Conservation (phyloP, 139 green algal species). For the Bryopsis sp. region DNA sequence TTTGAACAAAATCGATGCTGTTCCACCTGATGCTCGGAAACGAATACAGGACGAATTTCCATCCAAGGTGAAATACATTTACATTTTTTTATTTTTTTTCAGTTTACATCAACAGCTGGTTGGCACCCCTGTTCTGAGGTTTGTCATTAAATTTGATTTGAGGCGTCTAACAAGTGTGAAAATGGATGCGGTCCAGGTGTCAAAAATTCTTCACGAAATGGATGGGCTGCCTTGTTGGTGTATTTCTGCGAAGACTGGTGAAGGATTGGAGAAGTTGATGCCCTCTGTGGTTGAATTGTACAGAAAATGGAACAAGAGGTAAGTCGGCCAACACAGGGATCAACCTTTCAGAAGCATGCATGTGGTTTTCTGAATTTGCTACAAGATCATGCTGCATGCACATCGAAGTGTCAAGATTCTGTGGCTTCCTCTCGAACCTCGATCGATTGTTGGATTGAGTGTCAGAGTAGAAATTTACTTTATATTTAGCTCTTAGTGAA, state of each 20-base stretch:
- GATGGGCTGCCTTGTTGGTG: neutral
- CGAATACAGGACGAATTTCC: neutral
- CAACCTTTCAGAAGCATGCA: neutral
- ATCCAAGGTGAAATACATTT: neutral
- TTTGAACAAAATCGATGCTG: conserved; percentile 9
- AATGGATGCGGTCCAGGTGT: no score
- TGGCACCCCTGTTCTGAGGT: neutral
- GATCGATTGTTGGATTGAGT: no score
- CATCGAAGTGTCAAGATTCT: no score
- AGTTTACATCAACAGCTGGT: neutral
- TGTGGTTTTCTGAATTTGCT: no score
- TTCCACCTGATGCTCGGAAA: neutral
- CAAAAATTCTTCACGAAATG: conserved; percentile 6
- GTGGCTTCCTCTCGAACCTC: no score
- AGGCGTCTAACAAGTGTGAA: no score
- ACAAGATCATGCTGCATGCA: no score
- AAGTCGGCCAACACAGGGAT: no score
- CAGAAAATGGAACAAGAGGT: conserved; percentile 10
- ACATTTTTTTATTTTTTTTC: neutral
- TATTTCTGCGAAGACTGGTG: conserved; percentile 8
- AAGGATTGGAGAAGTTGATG: neutral
- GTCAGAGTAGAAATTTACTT: no score
- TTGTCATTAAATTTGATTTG: no score
- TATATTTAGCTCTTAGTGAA: no score
- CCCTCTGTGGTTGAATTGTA: neutral